Percentiles rank a stretch among this genome's conserved stretches.
Evolutionary conservation across 2,329 filamentous ascomycete genomes (phyloP).

Genomic region (Alternaria infectoria): DNA sequence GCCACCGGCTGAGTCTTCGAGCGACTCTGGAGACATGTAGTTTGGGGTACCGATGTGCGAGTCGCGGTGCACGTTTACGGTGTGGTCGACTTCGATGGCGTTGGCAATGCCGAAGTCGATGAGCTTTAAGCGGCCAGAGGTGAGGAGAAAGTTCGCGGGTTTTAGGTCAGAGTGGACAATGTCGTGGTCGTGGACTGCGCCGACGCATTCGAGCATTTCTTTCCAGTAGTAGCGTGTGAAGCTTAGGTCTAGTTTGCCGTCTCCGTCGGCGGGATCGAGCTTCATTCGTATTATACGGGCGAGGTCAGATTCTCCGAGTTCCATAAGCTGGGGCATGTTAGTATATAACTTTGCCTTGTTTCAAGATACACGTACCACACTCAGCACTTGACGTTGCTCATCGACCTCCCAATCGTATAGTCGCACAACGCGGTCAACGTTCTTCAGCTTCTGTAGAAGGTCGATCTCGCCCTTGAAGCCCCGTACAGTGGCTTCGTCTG

Average conservation of each 20-base stretch:
- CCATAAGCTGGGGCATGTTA: conserved; percentile 74
- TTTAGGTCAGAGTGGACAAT: conserved; percentile 98
- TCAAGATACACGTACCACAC: conserved; percentile 67
- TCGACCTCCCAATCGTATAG: conserved; percentile 94
- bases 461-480: conserved; percentile 97
- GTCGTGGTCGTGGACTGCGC: conserved; percentile 85
- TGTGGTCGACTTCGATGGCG: conserved; percentile 93
- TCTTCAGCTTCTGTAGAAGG: conserved; percentile 78
- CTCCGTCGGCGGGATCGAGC: conserved; percentile 58
- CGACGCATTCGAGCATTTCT: conserved; percentile 96
- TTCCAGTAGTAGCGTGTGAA: conserved; percentile 99
- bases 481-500: conserved; percentile 80
- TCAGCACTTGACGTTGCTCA: conserved; percentile 85
- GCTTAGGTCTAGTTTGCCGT: conserved; percentile 74
- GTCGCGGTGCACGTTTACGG: conserved; percentile 96
- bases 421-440: conserved; percentile 88
- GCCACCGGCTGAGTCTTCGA: conserved; percentile 81
- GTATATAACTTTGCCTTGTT: not conserved
- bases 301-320: conserved; percentile 93
- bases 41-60: conserved; percentile 95
- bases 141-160: conserved; percentile 94
- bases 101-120: conserved; percentile 99
- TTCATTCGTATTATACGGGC: conserved; percentile 80
- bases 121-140: conserved; percentile 87
- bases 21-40: conserved; percentile 96